A percentile compares a stretch with the other conserved stretches of the same genome.
These are phyloP conservation scores for Eucalyptus dawsonii DNA, from an alignment of 345 rosid genomes.

Conservation along the genomic window DNA sequence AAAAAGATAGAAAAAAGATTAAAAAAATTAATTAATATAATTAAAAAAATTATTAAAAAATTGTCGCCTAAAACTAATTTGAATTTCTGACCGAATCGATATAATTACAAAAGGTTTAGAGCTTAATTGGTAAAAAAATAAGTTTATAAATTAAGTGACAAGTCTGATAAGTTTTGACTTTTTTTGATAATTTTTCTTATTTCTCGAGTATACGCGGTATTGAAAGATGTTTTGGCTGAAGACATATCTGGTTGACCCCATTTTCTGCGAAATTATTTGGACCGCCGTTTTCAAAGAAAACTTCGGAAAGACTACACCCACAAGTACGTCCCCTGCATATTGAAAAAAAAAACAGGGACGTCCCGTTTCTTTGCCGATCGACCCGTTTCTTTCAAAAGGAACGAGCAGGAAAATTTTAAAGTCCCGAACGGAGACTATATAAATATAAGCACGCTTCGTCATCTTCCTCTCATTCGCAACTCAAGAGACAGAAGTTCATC, in stretches of 20 bases:
- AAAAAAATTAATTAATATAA: too few species aligned
- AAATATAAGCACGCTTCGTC: not conserved
- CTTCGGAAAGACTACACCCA: not conserved
- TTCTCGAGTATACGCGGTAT: accelerated
- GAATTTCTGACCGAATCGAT: too few species aligned
- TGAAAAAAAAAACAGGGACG: not conserved
- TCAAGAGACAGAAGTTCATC: not conserved
- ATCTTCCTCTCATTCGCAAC: not conserved
- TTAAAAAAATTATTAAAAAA: too few species aligned
- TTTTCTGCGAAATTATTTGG: not conserved
- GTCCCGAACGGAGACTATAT: not conserved
- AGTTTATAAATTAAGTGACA: accelerated
- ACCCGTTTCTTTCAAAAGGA: not conserved
- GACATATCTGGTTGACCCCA: not conserved
- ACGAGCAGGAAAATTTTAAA: accelerated
- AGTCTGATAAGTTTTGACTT: accelerated
- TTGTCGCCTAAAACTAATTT: accelerated
- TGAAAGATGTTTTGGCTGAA: not conserved
- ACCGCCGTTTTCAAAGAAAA: not conserved
- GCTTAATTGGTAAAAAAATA: too few species aligned
- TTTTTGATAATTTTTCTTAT: too few species aligned
- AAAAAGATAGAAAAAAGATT: too few species aligned
- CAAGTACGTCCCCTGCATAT: not conserved
- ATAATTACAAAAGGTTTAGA: accelerated
- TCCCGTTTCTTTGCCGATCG: not conserved